Evolutionary conservation across 371 early-diverging fungal genomes (phyloP).

Genomic region (Rhizomucor miehei): DNA sequence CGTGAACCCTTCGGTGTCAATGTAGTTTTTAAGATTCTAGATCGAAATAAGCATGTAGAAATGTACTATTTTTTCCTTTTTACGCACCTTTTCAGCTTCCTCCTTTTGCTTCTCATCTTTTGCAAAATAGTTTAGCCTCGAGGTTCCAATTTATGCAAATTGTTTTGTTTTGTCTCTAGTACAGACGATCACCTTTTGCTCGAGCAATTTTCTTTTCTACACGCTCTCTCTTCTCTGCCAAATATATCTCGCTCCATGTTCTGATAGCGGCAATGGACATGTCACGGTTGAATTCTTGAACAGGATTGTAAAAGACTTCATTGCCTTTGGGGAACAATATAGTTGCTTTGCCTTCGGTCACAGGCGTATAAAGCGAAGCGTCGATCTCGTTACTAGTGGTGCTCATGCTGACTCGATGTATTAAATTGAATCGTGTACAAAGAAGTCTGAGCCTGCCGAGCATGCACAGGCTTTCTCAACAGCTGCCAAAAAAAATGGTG

Average conservation of each 20-base stretch:
- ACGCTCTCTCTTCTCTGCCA: conserved; percentile 51
- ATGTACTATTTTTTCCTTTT: background rate
- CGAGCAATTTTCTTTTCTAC: conserved; percentile 47
- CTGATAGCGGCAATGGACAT: conserved; percentile 94
- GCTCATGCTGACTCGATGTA: too few species aligned
- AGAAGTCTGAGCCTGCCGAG: too few species aligned
- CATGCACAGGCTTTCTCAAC: too few species aligned
- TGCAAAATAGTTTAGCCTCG: too few species aligned
- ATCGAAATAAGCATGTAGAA: background rate
- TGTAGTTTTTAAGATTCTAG: conserved; percentile 23
- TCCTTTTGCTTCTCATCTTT: conserved; percentile 26
- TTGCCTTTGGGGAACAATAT: conserved; percentile 87
- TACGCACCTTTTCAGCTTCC: conserved; percentile 23
- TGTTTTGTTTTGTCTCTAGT: background rate
- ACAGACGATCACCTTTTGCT: conserved; percentile 22
- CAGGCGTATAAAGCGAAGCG: conserved; percentile 50
- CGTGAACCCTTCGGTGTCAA: conserved; percentile 51
- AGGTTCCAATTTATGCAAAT: background rate
- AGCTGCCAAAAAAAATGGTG: too few species aligned
- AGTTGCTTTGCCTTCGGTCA: conserved; percentile 85
- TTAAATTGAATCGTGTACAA: too few species aligned
- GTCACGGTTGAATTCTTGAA: conserved; percentile 97
- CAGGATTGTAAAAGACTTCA: conserved; percentile 99
- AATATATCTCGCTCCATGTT: conserved; percentile 76
- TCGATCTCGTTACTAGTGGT: too few species aligned